phyloP scores from a whole-genome alignment of 2,329 filamentous ascomycete species.

The Aureobasidium pullulans region DNA sequence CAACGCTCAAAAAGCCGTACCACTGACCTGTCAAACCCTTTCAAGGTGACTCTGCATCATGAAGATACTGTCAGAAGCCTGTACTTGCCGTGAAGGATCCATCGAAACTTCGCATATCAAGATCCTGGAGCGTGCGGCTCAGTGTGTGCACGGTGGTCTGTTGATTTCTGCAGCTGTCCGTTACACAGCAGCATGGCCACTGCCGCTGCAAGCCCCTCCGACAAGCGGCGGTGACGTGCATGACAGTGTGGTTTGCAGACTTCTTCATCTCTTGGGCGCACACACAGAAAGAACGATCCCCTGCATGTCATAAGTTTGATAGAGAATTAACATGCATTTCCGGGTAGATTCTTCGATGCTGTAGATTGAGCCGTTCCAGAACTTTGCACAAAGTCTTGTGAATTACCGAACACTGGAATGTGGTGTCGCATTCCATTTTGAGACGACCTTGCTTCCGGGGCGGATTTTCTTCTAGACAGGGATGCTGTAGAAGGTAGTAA shows the following conservation, averaged over 20 bases:
- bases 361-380: neutral
- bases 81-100: neutral
- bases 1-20: neutral
- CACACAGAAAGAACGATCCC: neutral
- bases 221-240: slow-evolving; percentile 9
- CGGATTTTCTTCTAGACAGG: neutral
- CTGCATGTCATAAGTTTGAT: slow-evolving; percentile 8
- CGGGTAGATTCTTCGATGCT: neutral
- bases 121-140: neutral
- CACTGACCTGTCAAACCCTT: slow-evolving; percentile 5
- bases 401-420: slow-evolving; percentile 4
- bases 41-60: neutral
- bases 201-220: slow-evolving; percentile 11
- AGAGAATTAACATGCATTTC: slow-evolving; percentile 4
- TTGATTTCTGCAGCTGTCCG: slow-evolving; percentile 7
- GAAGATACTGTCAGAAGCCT: slow-evolving; percentile 4
- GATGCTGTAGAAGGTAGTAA: neutral
- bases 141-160: slow-evolving; percentile 3
- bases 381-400: slow-evolving; percentile 5
- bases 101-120: neutral
- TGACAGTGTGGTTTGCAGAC: slow-evolving; percentile 13
- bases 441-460: slow-evolving; percentile 3
- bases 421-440: slow-evolving; percentile 3
- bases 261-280: slow-evolving; percentile 9
- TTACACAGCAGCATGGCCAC: slow-evolving; percentile 14